These are phyloP conservation scores for Lachancea sp. DNA, from an alignment of 805 yeast species.

Conservation along the genomic window DNA sequence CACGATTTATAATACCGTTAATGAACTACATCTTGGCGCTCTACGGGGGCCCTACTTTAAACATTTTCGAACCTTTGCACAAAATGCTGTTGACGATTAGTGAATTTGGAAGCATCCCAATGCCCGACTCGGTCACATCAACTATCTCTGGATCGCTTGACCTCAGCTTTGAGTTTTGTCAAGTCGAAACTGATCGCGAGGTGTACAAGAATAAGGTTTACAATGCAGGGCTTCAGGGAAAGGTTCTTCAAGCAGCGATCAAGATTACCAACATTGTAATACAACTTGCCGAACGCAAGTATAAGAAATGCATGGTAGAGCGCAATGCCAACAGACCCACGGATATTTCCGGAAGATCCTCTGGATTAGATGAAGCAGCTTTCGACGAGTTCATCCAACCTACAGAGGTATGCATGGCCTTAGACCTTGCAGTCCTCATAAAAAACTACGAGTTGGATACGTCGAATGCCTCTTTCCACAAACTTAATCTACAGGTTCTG, in stretches of 20 bases:
- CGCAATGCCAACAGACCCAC: slow-evolving; percentile 29
- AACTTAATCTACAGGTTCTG: slow-evolving; percentile 27
- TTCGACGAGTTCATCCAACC: slow-evolving; percentile 33
- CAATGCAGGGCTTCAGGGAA: slow-evolving; percentile 24
- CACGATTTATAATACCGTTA: slow-evolving; percentile 30
- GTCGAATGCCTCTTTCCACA: slow-evolving; percentile 20
- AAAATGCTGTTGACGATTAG: slow-evolving; percentile 36
- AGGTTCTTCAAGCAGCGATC: slow-evolving; percentile 21
- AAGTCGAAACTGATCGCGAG: slow-evolving; percentile 12
- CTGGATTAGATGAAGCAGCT: slow-evolving; percentile 23
- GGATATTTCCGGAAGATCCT: slow-evolving; percentile 26
- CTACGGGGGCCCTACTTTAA: slow-evolving; percentile 37
- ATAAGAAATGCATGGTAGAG: slow-evolving; percentile 29
- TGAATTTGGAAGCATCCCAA: slow-evolving; percentile 24
- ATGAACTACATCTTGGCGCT: slow-evolving; percentile 34
- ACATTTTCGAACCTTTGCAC: slow-evolving; percentile 36
- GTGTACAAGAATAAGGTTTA: slow-evolving; percentile 20
- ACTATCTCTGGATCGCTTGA: slow-evolving; percentile 16
- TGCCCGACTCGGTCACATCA: slow-evolving; percentile 19
- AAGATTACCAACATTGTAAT: slow-evolving; percentile 26
- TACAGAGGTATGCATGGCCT: slow-evolving; percentile 23
- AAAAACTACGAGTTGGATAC: slow-evolving; percentile 26
- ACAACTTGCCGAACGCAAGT: slow-evolving; percentile 26
- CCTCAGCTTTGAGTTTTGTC: slow-evolving; percentile 21
- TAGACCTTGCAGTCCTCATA: slow-evolving; percentile 33